Evolutionary conservation across 2,329 filamentous ascomycete genomes (phyloP), one percentile per base, ranked within the genome.

Genomic region (Seiridium cupressi): DNA sequence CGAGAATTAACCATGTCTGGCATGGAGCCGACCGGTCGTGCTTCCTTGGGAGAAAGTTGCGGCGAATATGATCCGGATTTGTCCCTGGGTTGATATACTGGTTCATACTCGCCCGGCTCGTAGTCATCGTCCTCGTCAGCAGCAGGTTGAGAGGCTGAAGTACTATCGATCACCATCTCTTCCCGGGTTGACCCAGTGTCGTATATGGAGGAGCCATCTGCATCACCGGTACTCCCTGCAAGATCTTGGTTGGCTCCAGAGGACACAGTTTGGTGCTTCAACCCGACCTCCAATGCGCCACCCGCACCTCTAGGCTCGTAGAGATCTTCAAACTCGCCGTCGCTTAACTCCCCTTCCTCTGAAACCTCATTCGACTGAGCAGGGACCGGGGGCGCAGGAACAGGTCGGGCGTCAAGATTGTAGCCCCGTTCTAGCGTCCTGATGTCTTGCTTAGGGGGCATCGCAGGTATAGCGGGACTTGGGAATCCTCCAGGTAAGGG

Each of bases 271-370:
- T 62, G 49, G 31, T 61, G 61, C 44, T 55, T 56, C 31, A 13
- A 35, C 6, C 32, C 49, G 9, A 44, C 32, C 44, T 44, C 26
- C 51, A 55, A 6, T 32, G 44, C 42, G 13, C 57, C 57, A 36
- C 54, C 32, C 4, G 58, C 38, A 51, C 66, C 68, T 51, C 65
- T 66, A 8, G 81, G 78, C 54, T 84, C 81, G 62, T 86, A 86
- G 2, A 82, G 67, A 65, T 86, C 82, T 55, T 86, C 83, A 54
- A 83, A 80, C 66, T 89, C 87, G 18, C 81, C 84, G 66, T 94
- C 91, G 63, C 86, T 90, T 36, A 95, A 72, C 72, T 96, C 92
- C 13, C 90, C 91, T 68, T 96, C 91, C 68, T 95, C 91, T 34
- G 68, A 64, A 2, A 47, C 47, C 32, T 61, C 62, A 3, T 61